A percentile compares a stretch with the other conserved stretches of the same genome.
phyloP scores from a whole-genome alignment of 768 basidiomycete species.

The Podaxis mareebaensis region DNA sequence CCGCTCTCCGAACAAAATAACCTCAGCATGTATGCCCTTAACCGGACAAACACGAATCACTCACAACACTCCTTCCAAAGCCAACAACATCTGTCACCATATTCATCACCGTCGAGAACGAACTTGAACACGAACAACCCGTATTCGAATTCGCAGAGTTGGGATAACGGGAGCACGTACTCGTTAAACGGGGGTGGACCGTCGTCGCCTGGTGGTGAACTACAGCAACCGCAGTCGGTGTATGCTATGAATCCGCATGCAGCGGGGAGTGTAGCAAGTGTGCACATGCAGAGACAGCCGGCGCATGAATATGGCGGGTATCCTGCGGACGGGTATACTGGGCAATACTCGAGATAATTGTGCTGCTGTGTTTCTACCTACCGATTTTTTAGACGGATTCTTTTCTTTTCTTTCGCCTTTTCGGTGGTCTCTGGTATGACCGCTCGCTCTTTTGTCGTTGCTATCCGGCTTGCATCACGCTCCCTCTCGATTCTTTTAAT shows the following conservation, averaged over 20 bases:
- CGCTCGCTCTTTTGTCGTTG: neutral
- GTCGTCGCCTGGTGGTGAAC: neutral
- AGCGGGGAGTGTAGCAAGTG: conserved; percentile 9
- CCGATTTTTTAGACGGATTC: neutral
- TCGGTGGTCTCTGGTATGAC: conserved; percentile 17
- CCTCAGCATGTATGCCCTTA: conserved; percentile 5
- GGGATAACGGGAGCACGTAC: conserved; percentile 6
- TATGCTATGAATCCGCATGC: conserved; percentile 14
- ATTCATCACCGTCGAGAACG: neutral
- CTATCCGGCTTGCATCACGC: neutral
- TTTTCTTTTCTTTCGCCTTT: neutral
- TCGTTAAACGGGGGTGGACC: conserved; percentile 7
- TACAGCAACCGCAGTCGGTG: neutral
- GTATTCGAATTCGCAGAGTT: neutral
- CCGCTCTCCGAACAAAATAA: conserved; percentile 7
- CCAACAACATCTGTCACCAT: neutral
- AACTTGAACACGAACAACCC: conserved; percentile 3
- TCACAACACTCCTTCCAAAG: conserved; percentile 2
- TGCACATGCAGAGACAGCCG: conserved; percentile 10
- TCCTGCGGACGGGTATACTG: neutral
- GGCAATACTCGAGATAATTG: conserved; percentile 13
- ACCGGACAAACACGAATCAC: conserved; percentile 6
- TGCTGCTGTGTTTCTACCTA: conserved; percentile 1
- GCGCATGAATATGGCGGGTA: neutral
- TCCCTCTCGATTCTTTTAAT: neutral